These are phyloP conservation scores for Vitis vinifera DNA, from an alignment of 164 flowering plant species.

Conservation along the genomic window DNA sequence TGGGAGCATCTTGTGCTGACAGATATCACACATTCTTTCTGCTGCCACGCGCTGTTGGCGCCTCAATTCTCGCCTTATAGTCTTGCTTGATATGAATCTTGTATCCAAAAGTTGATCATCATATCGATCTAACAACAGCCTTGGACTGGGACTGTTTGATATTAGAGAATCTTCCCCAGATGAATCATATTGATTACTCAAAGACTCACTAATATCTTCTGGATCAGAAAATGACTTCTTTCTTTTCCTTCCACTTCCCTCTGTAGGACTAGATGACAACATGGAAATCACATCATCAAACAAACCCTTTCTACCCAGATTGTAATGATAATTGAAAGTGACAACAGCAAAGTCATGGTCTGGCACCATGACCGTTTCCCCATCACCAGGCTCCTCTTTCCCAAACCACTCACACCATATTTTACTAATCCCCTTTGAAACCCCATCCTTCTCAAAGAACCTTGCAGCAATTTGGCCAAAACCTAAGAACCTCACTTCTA, in stretches of 20 bases:
- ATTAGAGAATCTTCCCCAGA: conserved; percentile 46
- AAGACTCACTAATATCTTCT: conserved; percentile 50
- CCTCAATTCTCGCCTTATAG: conserved; percentile 62
- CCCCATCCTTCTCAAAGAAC: conserved; percentile 34
- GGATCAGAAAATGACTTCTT: conserved; percentile 69
- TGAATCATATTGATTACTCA: conserved; percentile 44
- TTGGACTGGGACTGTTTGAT: conserved; percentile 25
- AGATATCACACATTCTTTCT: conserved; percentile 76
- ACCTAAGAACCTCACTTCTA: conserved; percentile 53
- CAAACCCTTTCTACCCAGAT: conserved; percentile 58
- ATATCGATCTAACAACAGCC: conserved; percentile 21
- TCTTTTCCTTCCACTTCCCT: conserved; percentile 33
- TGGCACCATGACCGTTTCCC: conserved; percentile 21
- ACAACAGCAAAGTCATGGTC: conserved; percentile 74
- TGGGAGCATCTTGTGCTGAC: conserved; percentile 84
- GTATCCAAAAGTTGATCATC: conserved; percentile 42
- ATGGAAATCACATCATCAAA: conserved; percentile 41
- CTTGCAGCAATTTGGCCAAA: conserved; percentile 66
- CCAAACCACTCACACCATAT: conserved; percentile 99
- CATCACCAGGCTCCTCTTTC: conserved; percentile 21
- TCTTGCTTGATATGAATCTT: conserved; percentile 46
- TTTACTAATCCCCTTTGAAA: conserved; percentile 32
- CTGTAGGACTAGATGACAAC: conserved; percentile 31
- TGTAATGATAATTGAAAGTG: conserved; percentile 53
- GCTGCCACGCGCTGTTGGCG: conserved; percentile 63